Evolutionary conservation across 352 stramenopile genomes (phyloP), one percentile per base, ranked within the genome.

Genomic region (Phytophthora boehmeriae): DNA sequence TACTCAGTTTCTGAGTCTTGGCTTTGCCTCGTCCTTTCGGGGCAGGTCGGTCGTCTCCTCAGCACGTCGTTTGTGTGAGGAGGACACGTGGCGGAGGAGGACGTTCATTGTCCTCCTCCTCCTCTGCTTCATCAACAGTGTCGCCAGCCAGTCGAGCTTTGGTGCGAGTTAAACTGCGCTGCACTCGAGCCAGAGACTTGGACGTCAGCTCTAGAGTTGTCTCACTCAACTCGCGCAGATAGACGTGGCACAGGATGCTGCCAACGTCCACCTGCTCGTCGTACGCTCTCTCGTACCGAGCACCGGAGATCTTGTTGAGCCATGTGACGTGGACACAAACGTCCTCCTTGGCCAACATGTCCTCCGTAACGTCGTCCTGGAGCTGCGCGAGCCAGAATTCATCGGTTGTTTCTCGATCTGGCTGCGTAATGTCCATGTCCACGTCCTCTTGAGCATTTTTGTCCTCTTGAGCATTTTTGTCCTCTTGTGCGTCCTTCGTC

Each of bases 191-290:
- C 17, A 91, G 42, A 27, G 83, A 92, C 68, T 90, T 90, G 59
- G 73, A 39, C 27, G 83, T 92, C 52, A 90, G 66, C 55, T 92
- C 78, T 8, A 44, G n/a, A 10, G 22, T 16, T 8, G 38, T 44
- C 8, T 44, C 9, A 55, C 53, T 58, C 23, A 76, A 55, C 53
- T 92, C 83, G 5, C 66, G 46, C 48, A 92, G 54, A 25, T 75
- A 89, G 2, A 92, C 78, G 49, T 92, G 80, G 38, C 85, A 93
- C 54, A 93, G 43, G 44, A 93, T 93, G 19, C 76, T 79, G 32
- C 78, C 66, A 8, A 92, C 82, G 28, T 80, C 71, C 17, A 90
- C 64, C 20, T 73, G 56, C 41, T 93, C 85, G 63, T 92, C 73
- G 47, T 80, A 88, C 17, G 77, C 79, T 25, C 73, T 68, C 39